Evolutionary conservation across 2,329 filamentous ascomycete species (phyloP).

Genomic region (Cladosporium austrohemisphaericum): DNA sequence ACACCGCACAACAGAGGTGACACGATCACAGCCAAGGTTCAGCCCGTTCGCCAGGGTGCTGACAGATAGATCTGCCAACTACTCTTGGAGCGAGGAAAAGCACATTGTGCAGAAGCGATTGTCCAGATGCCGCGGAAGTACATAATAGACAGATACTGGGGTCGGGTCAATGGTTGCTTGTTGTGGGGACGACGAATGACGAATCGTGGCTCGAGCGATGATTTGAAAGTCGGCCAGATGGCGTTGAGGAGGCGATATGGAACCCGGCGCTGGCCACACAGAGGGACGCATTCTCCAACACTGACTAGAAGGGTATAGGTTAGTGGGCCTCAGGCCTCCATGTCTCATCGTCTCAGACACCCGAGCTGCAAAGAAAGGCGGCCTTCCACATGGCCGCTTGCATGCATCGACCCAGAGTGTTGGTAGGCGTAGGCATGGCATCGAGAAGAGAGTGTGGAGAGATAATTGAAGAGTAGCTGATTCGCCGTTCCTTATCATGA

Average conservation of each 20-base stretch:
- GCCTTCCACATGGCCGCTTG: not conserved
- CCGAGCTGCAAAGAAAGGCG: not conserved
- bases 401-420: not conserved
- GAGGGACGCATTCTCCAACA: conserved; percentile 2
- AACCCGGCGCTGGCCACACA: conserved; percentile 9
- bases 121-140: conserved; percentile 9
- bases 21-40: no score
- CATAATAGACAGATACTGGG: conserved; percentile 1
- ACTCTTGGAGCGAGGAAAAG: conserved; percentile 4
- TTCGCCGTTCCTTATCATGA: conserved; percentile 10
- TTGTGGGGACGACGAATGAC: not conserved
- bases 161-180: not conserved
- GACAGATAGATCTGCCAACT: not conserved
- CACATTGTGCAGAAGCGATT: not conserved
- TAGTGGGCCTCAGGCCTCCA: not conserved
- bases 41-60: conserved; percentile 1
- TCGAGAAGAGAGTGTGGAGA: not conserved
- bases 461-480: not conserved
- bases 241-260: conserved; percentile 1
- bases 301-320: conserved; percentile 12
- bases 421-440: not conserved
- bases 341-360: not conserved
- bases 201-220: not conserved
- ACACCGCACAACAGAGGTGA: no score
- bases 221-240: not conserved